Percentiles rank a stretch among this genome's conserved stretches.
Evolutionary conservation across 75 land plant species (phyloP).

Genomic region (Sequoia sempervirens): DNA sequence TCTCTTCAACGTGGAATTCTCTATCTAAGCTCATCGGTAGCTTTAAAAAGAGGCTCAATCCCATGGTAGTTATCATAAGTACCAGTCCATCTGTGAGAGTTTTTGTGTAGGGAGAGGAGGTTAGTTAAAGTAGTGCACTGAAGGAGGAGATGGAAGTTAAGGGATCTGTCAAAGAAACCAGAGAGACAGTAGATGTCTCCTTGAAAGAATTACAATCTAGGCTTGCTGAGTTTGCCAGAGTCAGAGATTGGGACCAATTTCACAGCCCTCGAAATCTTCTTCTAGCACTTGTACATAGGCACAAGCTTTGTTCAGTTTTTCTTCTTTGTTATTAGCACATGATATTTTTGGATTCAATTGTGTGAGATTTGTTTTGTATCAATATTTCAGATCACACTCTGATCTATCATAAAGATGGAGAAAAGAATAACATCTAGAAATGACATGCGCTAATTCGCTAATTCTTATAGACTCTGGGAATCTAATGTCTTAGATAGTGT

Average conservation of each 20-base stretch:
- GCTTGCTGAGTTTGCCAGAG: slow-evolving; percentile 39
- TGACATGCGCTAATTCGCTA: too few relatives aligned
- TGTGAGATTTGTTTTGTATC: too few relatives aligned
- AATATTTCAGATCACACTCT: too few relatives aligned
- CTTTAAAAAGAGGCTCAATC: neutral
- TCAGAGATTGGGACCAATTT: slow-evolving; percentile 43
- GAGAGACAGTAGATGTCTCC: slow-evolving; percentile 8
- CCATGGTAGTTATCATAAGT: neutral
- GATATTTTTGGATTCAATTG: too few relatives aligned
- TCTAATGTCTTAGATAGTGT: too few relatives aligned
- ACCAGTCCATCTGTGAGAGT: neutral
- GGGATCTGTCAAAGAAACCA: neutral
- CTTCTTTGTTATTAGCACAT: too few relatives aligned
- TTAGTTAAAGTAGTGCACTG: neutral
- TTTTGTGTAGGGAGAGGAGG: neutral
- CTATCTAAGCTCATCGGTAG: neutral
- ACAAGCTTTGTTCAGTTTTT: too few relatives aligned
- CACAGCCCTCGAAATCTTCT: slow-evolving; percentile 50
- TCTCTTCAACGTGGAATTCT: neutral
- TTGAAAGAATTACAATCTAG: slow-evolving; percentile 23
- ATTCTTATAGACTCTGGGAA: too few relatives aligned
- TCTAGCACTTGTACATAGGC: slow-evolving; percentile 31
- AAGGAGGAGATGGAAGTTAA: neutral
- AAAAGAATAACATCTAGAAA: too few relatives aligned
- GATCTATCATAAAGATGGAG: too few relatives aligned